A percentile compares a stretch with the other conserved stretches of the same genome.
Conservation (phyloP, 2,329 filamentous ascomycete genomes). For the Sclerotinia sclerotiorum region DNA sequence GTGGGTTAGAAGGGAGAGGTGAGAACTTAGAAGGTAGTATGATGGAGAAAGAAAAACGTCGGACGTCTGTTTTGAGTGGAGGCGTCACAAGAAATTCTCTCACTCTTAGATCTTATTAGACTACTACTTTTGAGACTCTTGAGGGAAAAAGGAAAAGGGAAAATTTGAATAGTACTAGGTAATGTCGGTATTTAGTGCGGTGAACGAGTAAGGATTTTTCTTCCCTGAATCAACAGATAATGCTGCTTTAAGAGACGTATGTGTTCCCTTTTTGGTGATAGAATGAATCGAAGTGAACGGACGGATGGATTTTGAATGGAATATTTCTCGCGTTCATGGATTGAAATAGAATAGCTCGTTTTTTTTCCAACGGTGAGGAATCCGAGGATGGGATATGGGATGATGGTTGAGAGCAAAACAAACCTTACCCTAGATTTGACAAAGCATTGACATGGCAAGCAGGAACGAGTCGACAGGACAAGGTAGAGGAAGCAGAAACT, state of each 20-base stretch:
- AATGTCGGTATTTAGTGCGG: conserved; percentile 13
- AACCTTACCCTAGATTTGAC: not conserved
- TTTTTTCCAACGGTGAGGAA: conserved; percentile 10
- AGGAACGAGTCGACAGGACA: not conserved
- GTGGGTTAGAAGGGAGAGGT: not conserved
- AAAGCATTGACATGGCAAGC: conserved; percentile 8
- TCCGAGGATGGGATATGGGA: not conserved
- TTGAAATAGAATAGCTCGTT: conserved; percentile 8
- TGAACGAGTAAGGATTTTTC: conserved; percentile 18
- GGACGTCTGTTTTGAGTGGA: conserved; percentile 14
- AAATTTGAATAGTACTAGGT: conserved; percentile 14
- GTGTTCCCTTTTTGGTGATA: not conserved
- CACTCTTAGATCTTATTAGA: not conserved
- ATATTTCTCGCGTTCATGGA: conserved; percentile 10
- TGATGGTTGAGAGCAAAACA: not conserved
- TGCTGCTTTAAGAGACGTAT: conserved; percentile 9
- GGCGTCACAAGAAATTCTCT: conserved; percentile 15
- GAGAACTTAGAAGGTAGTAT: conserved; percentile 10
- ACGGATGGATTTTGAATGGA: not conserved
- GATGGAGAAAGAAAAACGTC: conserved; percentile 6
- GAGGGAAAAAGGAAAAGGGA: conserved; percentile 16
- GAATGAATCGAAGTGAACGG: not conserved
- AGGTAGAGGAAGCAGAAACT: not conserved
- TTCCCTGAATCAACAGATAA: conserved; percentile 8
- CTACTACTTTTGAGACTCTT: not conserved